Percentiles rank a stretch among this genome's conserved stretches.
phyloP scores from a whole-genome alignment of 1,284 basidiomycete genomes.

The Baeospora myosura region DNA sequence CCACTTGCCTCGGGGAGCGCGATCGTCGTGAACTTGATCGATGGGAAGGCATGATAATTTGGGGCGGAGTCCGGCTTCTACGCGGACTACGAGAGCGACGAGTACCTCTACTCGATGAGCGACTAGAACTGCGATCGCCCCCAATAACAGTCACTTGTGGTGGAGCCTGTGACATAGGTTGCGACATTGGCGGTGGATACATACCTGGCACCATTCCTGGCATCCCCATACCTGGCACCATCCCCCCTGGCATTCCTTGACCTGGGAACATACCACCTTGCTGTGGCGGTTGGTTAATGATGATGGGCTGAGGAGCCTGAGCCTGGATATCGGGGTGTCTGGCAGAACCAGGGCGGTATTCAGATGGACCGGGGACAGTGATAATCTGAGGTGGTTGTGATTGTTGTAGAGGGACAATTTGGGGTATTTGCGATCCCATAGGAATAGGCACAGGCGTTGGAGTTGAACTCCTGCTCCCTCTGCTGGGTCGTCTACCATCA shows the following conservation, averaged over 20 bases:
- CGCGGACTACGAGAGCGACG: constrained; percentile 3
- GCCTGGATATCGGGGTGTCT: too few species aligned
- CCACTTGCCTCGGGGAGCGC: not conserved
- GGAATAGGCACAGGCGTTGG: not conserved
- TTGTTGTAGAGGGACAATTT: not conserved
- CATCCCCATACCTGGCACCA: not conserved
- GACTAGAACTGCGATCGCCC: constrained; percentile 3
- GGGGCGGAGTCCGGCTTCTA: constrained; percentile 3
- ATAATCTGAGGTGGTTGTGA: constrained; percentile 4
- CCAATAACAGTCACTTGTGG: constrained; percentile 1
- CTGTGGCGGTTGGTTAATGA: too few species aligned
- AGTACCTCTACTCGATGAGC: constrained; percentile 1
- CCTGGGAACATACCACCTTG: too few species aligned
- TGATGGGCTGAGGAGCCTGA: too few species aligned
- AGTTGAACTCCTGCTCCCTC: too few species aligned
- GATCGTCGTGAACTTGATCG: not conserved
- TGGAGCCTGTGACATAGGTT: not conserved
- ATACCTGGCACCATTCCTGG: constrained; percentile 3
- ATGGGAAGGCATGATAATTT: not conserved
- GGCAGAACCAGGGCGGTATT: too few species aligned
- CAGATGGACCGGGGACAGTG: constrained; percentile 7
- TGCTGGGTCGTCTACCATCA: too few species aligned
- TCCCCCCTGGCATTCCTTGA: not conserved
- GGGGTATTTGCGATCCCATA: not conserved
- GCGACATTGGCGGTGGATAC: too few species aligned